phyloP scores from a whole-genome alignment of 495 filamentous ascomycete species.

The Penicillium paxilli region DNA sequence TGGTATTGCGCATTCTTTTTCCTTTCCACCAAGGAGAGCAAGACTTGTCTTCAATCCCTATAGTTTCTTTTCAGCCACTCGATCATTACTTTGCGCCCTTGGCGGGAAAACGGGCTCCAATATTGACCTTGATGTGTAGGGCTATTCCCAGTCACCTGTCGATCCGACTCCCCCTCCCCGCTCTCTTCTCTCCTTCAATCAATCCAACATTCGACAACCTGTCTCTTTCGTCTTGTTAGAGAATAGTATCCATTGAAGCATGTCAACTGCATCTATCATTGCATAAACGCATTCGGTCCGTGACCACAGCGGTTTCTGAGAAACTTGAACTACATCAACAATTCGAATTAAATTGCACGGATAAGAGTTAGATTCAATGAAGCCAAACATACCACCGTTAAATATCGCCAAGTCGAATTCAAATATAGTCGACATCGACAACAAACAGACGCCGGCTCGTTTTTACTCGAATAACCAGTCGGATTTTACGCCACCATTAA shows the following conservation, averaged over 20 bases:
- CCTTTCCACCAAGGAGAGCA: background rate
- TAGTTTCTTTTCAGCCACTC: slow-evolving; percentile 11
- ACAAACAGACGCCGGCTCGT: slow-evolving; percentile 19
- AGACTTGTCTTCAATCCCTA: slow-evolving; percentile 10
- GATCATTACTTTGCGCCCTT: slow-evolving; percentile 1
- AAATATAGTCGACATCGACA: slow-evolving; percentile 45
- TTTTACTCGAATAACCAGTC: slow-evolving; percentile 30
- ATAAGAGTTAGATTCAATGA: slow-evolving; percentile 40
- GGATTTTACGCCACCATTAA: slow-evolving; percentile 73
- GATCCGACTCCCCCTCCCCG: slow-evolving; percentile 19
- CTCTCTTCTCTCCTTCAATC: slow-evolving; percentile 13
- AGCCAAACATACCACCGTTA: slow-evolving; percentile 67
- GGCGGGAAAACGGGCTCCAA: slow-evolving; percentile 13
- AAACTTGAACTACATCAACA: background rate
- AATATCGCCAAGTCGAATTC: slow-evolving; percentile 65
- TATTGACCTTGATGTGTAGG: slow-evolving; percentile 31
- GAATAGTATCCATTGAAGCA: slow-evolving; percentile 21
- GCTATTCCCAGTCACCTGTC: slow-evolving; percentile 26
- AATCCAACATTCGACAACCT: slow-evolving; percentile 11
- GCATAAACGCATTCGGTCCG: slow-evolving; percentile 35
- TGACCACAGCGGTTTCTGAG: slow-evolving; percentile 28
- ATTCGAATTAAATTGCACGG: background rate
- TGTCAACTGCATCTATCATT: slow-evolving; percentile 32
- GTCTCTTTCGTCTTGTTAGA: slow-evolving; percentile 2
- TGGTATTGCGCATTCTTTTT: slow-evolving; percentile 31